These are phyloP conservation scores for Clonostachys chloroleuca DNA, from an alignment of 2,329 filamentous ascomycete genomes.

Conservation along the genomic window DNA sequence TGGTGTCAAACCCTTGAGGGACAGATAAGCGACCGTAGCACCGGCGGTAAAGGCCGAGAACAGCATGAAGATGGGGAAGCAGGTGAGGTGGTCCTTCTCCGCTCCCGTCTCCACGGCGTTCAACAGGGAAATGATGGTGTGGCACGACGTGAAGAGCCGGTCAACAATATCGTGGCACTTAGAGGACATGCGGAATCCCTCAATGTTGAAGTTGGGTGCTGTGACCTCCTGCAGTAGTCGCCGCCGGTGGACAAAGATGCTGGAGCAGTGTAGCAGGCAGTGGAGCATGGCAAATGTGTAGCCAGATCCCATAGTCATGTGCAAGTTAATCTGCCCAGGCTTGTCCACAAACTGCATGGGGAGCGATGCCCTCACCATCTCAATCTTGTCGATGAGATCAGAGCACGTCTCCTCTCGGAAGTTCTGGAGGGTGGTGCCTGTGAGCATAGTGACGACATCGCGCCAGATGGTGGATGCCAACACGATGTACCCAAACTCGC, in stretches of 20 bases:
- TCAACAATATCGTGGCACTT: conserved; percentile 50
- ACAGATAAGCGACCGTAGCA: conserved; percentile 57
- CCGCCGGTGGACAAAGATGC: conserved; percentile 56
- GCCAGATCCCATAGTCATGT: conserved; percentile 61
- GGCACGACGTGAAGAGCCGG: conserved; percentile 52
- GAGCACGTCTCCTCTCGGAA: conserved; percentile 51
- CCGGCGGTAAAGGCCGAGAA: conserved; percentile 59
- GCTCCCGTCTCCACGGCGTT: conserved; percentile 49
- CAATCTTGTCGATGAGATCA: conserved; percentile 48
- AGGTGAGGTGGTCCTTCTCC: conserved; percentile 55
- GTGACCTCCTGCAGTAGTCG: conserved; percentile 54
- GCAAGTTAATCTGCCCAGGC: conserved; percentile 54
- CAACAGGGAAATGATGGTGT: conserved; percentile 52
- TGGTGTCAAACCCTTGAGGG: conserved; percentile 56
- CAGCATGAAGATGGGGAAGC: conserved; percentile 60
- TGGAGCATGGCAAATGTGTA: conserved; percentile 61
- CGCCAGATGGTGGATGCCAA: conserved; percentile 58
- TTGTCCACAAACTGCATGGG: conserved; percentile 59
- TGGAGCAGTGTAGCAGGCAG: conserved; percentile 55
- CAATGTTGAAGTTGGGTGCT: conserved; percentile 43
- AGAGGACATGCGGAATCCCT: conserved; percentile 46
- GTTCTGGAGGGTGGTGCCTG: conserved; percentile 41
- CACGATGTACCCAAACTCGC: conserved; percentile 59
- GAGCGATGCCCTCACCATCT: conserved; percentile 46
- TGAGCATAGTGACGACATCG: conserved; percentile 58